phyloP scores from a whole-genome alignment of 345 rosid species.

The Lepidium sativum region DNA sequence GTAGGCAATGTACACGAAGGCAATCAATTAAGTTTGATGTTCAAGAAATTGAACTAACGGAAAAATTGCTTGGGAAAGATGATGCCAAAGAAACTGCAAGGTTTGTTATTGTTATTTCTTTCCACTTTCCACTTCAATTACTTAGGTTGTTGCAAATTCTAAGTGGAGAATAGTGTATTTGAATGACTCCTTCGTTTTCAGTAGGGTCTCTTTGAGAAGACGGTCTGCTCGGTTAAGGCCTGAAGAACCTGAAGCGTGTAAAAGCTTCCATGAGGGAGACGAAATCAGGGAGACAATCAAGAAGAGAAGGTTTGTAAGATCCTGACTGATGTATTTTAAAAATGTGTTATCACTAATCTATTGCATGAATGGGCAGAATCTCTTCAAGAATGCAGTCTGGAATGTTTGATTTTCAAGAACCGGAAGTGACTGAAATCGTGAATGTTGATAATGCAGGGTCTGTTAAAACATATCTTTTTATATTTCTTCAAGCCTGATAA shows the following conservation, averaged over 20 bases:
- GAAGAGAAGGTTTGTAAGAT: slow-evolving; percentile 21
- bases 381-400: slow-evolving; percentile 25
- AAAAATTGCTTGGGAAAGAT: slow-evolving; percentile 6
- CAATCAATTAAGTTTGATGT: slow-evolving; percentile 22
- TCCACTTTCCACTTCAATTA: not conserved
- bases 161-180: not conserved
- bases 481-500: not conserved
- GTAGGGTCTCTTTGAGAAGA: slow-evolving; percentile 27
- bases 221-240: slow-evolving; percentile 19
- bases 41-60: slow-evolving; percentile 13
- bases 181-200: not conserved
- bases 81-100: slow-evolving; percentile 32
- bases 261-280: slow-evolving; percentile 4
- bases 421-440: slow-evolving; percentile 15
- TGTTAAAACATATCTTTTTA: not conserved
- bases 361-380: slow-evolving; percentile 13
- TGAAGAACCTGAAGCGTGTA: slow-evolving; percentile 14
- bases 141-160: not conserved
- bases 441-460: slow-evolving; percentile 38
- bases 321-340: not conserved
- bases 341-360: slow-evolving; percentile 1
- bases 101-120: slow-evolving; percentile 20
- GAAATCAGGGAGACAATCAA: slow-evolving; percentile 16
- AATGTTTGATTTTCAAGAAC: slow-evolving; percentile 21
- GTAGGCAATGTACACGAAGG: slow-evolving; percentile 19